These are phyloP conservation scores for Backusella sp. DNA, from an alignment of 192 early-diverging fungal species.

Conservation along the genomic window DNA sequence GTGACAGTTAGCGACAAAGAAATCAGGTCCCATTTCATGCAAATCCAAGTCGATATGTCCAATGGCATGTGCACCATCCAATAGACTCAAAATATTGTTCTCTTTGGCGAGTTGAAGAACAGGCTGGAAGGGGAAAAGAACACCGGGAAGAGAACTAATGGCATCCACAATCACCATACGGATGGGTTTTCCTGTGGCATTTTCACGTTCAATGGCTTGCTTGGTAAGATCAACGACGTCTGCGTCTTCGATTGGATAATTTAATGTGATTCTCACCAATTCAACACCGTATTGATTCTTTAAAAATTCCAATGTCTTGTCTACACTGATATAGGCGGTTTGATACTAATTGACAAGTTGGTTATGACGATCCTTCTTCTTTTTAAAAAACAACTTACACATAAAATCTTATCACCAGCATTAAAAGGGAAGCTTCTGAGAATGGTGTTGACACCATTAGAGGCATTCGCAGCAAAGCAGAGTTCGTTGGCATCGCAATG, in stretches of 20 bases:
- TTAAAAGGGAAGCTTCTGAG: slow-evolving; percentile 44
- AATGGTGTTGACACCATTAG: slow-evolving; percentile 53
- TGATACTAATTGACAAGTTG: slow-evolving; percentile 31
- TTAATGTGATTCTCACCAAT: slow-evolving; percentile 39
- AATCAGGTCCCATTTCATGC: slow-evolving; percentile 55
- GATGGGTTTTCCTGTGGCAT: slow-evolving; percentile 38
- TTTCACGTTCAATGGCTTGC: slow-evolving; percentile 34
- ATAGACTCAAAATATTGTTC: slow-evolving; percentile 51
- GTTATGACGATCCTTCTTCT: neutral
- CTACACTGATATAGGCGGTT: slow-evolving; percentile 50
- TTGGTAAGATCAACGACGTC: slow-evolving; percentile 38
- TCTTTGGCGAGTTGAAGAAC: slow-evolving; percentile 38
- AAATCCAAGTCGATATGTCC: slow-evolving; percentile 57
- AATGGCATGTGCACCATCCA: slow-evolving; percentile 68
- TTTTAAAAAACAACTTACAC: neutral
- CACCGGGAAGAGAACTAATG: slow-evolving; percentile 50
- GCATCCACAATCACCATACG: slow-evolving; percentile 49
- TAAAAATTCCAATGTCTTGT: slow-evolving; percentile 43
- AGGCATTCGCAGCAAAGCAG: slow-evolving; percentile 52
- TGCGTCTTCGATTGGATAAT: slow-evolving; percentile 44
- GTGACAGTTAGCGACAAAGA: slow-evolving; percentile 61
- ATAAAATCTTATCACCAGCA: slow-evolving; percentile 42
- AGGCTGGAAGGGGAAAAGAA: slow-evolving; percentile 41
- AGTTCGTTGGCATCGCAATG: slow-evolving; percentile 50
- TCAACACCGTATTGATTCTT: slow-evolving; percentile 38